Evolutionary conservation across 768 basidiomycete species (phyloP).

Genomic region (Russula sp.): DNA sequence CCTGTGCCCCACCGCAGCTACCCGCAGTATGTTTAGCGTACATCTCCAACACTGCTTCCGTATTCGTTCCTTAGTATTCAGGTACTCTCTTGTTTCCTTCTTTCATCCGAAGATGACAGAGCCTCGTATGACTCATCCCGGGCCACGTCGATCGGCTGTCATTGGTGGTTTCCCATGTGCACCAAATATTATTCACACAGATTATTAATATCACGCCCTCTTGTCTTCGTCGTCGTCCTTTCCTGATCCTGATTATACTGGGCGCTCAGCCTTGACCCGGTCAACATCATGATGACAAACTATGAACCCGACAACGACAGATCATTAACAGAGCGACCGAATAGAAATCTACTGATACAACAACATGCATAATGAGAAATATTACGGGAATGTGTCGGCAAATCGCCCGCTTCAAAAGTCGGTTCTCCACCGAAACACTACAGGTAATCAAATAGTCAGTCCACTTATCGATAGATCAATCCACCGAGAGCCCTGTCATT

Average conservation of each 20-base stretch:
- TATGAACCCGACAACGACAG: background rate
- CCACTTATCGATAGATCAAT: background rate
- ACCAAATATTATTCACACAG: too few species aligned
- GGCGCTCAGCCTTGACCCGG: background rate
- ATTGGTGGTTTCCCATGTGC: background rate
- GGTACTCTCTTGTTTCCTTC: background rate
- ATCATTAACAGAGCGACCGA: background rate
- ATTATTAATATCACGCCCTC: background rate
- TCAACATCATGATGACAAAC: background rate
- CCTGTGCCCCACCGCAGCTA: background rate
- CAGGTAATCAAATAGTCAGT: background rate
- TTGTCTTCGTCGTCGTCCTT: too few species aligned
- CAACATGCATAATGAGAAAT: background rate
- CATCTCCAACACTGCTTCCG: too few species aligned
- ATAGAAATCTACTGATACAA: conserved; percentile 9
- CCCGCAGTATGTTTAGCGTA: background rate
- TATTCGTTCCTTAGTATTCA: too few species aligned
- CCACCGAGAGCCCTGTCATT: background rate
- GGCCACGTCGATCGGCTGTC: background rate
- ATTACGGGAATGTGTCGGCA: background rate
- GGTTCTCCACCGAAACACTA: conserved; percentile 11
- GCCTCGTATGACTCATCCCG: background rate
- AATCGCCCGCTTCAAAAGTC: conserved; percentile 3
- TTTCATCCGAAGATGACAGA: conserved; percentile 8
- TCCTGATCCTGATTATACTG: too few species aligned